Conservation (phyloP, 2,329 filamentous ascomycete genomes). For the Phyllosticta citriasiana region DNA sequence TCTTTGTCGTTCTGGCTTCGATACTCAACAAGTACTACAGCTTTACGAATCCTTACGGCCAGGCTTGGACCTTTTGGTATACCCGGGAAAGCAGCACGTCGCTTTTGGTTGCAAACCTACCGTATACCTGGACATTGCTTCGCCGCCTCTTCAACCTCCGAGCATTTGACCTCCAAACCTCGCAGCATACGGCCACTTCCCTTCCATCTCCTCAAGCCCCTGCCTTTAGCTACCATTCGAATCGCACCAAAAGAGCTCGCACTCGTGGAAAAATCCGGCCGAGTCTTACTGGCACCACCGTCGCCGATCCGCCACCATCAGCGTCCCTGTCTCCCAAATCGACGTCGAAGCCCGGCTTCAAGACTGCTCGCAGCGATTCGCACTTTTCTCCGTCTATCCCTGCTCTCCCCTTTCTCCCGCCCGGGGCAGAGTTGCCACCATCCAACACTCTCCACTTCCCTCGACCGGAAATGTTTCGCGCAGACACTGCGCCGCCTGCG, state of each 20-base stretch:
- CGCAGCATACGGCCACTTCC: neutral
- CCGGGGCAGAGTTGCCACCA: neutral
- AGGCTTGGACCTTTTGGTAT: slow-evolving; percentile 40
- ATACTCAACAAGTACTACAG: slow-evolving; percentile 41
- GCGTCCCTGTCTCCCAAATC: neutral
- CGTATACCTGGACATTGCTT: slow-evolving; percentile 42
- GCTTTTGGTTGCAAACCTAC: slow-evolving; percentile 44
- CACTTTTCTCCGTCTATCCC: neutral
- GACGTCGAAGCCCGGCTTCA: neutral
- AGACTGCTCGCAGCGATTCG: neutral
- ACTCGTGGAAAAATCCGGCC: neutral
- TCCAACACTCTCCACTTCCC: neutral
- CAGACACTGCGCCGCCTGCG: neutral
- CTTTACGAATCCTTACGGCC: slow-evolving; percentile 30
- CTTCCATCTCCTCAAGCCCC: neutral
- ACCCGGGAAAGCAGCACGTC: slow-evolving; percentile 45
- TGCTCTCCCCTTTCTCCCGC: neutral
- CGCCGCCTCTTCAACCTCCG: slow-evolving; percentile 36
- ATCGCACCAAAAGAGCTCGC: slow-evolving; percentile 3
- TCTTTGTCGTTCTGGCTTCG: slow-evolving; percentile 33
- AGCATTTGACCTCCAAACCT: slow-evolving; percentile 16
- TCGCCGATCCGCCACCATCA: neutral
- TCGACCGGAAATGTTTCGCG: neutral
- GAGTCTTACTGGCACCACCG: neutral
- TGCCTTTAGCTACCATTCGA: slow-evolving; percentile 1